Evolutionary conservation across 179 eudicot genomes (phyloP), one percentile per base, ranked within the genome.

Genomic region (Heliamphora pulchella): DNA sequence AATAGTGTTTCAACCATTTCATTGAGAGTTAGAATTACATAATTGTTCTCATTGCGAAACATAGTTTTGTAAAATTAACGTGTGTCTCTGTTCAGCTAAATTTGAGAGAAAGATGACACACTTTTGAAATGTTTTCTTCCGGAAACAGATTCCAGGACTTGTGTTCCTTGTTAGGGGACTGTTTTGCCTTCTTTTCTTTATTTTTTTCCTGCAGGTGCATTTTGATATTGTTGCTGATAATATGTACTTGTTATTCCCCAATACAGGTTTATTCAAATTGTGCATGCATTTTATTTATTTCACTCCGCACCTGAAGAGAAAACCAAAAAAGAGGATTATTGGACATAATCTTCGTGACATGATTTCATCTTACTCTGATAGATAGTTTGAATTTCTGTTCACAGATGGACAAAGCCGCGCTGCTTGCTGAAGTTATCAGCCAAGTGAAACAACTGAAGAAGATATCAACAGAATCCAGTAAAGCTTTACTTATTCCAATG

Each of bases 361-460:
- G 75, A n/a, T 57, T 58, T 69, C 63, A 53, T 61, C 70, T 71
- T 58, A 14, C 71, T 31, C 31, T 31, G 31, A 31, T 31, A 31
- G 31, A 31, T 31, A 9, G 39, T 47, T 43, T 78, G 59, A 72
- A 63, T 20, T 61, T 44, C 70, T 77, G 69, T 78, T 71, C 0
- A 20, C 69, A 91, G 94, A 91, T 91, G 94, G 94, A 91, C 78
- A 91, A 91, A 81, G 92, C 94, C n/a, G 64, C 91, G 53, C 76
- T 91, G 76, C 90, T 91, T 20, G 90, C 90, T 48, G 88, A 88
- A 81, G 94, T 87, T 41, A 75, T 91, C n/a, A 79, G 67, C 81
- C 88, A 88, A 83, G 84, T 91, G 76, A 88, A 88, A 70, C 85
- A 89, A 81, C 75, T 89, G 74, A 84, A 83, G 86, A 58, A 61